Evolutionary conservation across 768 basidiomycete genomes (phyloP).

Genomic region (Naganishia randhawae): DNA sequence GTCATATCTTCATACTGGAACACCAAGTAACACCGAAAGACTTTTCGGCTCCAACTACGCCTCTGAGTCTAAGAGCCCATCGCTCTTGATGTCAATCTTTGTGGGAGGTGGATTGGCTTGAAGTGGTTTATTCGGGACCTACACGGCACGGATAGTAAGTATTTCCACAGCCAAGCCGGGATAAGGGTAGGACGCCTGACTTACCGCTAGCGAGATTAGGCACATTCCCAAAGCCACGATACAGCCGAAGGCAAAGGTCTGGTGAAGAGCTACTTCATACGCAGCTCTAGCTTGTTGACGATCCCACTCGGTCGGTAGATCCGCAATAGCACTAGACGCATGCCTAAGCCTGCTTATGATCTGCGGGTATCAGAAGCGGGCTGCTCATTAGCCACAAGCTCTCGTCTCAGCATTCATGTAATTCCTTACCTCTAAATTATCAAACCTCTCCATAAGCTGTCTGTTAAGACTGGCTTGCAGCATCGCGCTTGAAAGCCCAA

Average conservation of each 20-base stretch:
- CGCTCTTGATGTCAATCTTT: background rate
- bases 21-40: too few relatives aligned
- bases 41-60: background rate
- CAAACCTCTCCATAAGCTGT: constrained; percentile 25
- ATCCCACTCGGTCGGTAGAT: constrained; percentile 26
- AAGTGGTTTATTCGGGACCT: constrained; percentile 6
- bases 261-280: constrained; percentile 17
- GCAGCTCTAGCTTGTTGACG: constrained; percentile 23
- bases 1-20: background rate
- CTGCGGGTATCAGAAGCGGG: background rate
- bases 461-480: constrained; percentile 23
- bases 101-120: background rate
- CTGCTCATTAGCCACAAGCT: background rate
- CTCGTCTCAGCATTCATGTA: too few relatives aligned
- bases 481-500: constrained; percentile 30
- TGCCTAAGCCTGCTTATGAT: constrained; percentile 28
- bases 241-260: constrained; percentile 30
- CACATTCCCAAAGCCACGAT: constrained; percentile 21
- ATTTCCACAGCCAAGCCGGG: background rate
- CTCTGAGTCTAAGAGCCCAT: background rate
- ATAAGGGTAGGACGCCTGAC: background rate
- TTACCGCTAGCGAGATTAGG: constrained; percentile 24
- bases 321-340: constrained; percentile 26
- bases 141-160: background rate
- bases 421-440: constrained; percentile 26